phyloP scores from a whole-genome alignment of 306 rosid genomes.

The Calophaca sinica region DNA sequence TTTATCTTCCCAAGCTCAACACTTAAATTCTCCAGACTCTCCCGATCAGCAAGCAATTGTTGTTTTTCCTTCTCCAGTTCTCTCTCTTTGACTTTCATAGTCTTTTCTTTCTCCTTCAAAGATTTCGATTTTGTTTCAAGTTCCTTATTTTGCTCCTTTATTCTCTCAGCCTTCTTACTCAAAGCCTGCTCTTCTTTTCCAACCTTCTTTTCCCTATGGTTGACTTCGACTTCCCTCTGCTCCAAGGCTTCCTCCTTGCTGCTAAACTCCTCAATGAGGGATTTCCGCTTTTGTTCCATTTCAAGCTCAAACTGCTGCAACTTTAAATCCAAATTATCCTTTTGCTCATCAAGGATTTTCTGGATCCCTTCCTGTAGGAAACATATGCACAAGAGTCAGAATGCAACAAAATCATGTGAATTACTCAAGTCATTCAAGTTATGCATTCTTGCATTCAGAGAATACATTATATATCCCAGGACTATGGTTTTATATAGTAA shows the following conservation, averaged over 20 bases:
- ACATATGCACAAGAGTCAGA: constrained; percentile 39
- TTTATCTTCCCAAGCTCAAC: constrained; percentile 65
- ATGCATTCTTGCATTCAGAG: constrained; percentile 10
- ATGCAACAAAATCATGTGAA: constrained; percentile 39
- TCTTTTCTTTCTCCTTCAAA: constrained; percentile 72
- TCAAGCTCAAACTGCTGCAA: constrained; percentile 71
- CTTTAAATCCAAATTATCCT: constrained; percentile 56
- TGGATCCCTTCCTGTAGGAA: constrained; percentile 73
- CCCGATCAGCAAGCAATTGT: constrained; percentile 63
- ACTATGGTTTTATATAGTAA: constrained; percentile 7
- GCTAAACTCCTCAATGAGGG: constrained; percentile 62
- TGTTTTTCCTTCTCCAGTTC: constrained; percentile 73
- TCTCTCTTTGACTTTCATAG: constrained; percentile 64
- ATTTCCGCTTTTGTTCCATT: constrained; percentile 62
- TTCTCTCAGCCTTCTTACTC: constrained; percentile 75
- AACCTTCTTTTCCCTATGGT: constrained; percentile 74
- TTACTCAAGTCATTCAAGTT: constrained; percentile 11
- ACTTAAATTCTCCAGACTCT: constrained; percentile 59
- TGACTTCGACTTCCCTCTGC: constrained; percentile 71
- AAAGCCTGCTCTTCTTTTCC: constrained; percentile 71
- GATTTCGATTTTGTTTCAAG: constrained; percentile 62
- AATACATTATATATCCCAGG: constrained; percentile 17
- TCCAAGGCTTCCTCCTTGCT: constrained; percentile 55
- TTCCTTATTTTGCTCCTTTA: constrained; percentile 77
- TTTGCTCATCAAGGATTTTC: constrained; percentile 67